Evolutionary conservation across 345 rosid species (phyloP), one percentile per base, ranked within the genome.

Genomic region (Litchi chinensis): DNA sequence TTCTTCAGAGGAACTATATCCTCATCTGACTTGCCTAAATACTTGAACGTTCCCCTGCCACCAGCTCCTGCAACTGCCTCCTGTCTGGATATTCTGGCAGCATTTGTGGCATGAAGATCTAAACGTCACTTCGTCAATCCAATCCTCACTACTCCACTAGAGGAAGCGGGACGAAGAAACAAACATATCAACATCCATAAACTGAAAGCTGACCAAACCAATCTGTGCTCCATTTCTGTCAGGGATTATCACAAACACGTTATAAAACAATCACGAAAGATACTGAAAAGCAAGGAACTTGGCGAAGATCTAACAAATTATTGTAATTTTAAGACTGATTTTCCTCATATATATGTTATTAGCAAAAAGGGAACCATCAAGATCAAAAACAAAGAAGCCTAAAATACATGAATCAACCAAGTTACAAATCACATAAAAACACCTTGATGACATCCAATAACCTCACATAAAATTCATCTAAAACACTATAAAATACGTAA

Each of bases 71-170:
- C 28, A 26, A 26, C 28, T 26, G 28, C 28, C 28, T 26, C 83
- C 76, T 68, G 78, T 72, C 77, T 78, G 24, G 86, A 87, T 5
- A 78, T 63, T 88, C 87, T 82, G 26, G 86, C 87, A 48, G 87
- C 82, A 21, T 82, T 80, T 40, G 90, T 32, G 59, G 79, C 82
- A 15, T 83, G 74, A 71, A 86, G 70, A 70, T 92, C 87, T 16
- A 89, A 78, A 37, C 65, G 28, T 52, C 85, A 88, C 84, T 93
- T 93, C 95, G 86, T 92, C 80, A 93, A 80, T 62, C 85, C 85
- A 56, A 93, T 76, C 75, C 93, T 85, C 72, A 85, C 71, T 74
- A 93, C 78, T 50, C 85, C 94, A 80, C 48, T 70, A 8, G 95
- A 83, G 62, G 83, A 76, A 77, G 82, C 73, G 22, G 94, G 91